Evolutionary conservation across 192 early-diverging fungal species (phyloP), one percentile per base, ranked within the genome.

Genomic region (Backusella psychrophila): DNA sequence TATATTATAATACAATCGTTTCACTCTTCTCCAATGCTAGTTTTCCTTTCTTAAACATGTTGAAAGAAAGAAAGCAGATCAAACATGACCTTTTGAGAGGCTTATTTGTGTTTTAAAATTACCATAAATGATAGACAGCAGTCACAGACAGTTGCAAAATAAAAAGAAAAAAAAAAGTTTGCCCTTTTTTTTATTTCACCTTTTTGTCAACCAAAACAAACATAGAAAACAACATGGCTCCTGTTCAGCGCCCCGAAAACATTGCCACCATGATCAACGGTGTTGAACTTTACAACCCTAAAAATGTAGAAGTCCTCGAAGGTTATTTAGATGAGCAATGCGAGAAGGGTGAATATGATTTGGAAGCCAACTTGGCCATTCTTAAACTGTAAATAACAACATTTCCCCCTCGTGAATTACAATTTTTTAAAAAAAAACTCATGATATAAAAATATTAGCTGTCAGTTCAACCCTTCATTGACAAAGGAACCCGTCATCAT

Each of bases 271-370:
- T 95, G 59, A 89, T 95, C 19, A 90, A 91, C 36, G 91, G 91
- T 56, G 92, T 95, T 39, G 94, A 95, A 82, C 88, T 94, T 77
- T 97, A 98, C 93, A 96, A 98, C 85, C 93, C 94, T 36, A 90
- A 93, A 72, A 97, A 96, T 79, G 87, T 95, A 68, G 87, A 89
- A 39, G 85, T 93, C 26, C 86, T 97, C 7, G 94, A 98, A 81
- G 90, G 89, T 46, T 97, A 97, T 82, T 87, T 98, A 11, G 84
- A 83, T 31, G 83, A 87, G 29, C 95, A 97, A 82, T 92, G 95
- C 80, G 83, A 92, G 74, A 90, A 87, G 80, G 86, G 92, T 75
- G 91, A 92, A 73, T 94, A 94, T 82, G 96, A 97, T 86, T 82
- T 94, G 78, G 90, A 92, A 89, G 96, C 96, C 6, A 95, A 95